Percentiles rank a stretch among this genome's conserved stretches.
phyloP scores from a whole-genome alignment of 257 asterid genomes.

The Echium plantagineum region DNA sequence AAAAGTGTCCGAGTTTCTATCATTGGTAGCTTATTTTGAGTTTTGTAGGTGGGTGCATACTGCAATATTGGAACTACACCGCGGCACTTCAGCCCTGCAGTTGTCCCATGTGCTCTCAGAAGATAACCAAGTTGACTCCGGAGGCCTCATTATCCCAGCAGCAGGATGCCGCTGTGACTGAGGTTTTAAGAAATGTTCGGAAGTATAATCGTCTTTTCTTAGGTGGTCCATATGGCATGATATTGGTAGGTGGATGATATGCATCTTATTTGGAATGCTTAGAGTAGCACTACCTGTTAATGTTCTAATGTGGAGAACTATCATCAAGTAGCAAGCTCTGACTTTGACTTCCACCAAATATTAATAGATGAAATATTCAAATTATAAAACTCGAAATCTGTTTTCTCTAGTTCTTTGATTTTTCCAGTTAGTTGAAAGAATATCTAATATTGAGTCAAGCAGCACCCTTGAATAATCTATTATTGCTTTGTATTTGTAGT shows the following conservation, averaged over 20 bases:
- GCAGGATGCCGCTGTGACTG: constrained; percentile 31
- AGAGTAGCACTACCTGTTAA: background rate
- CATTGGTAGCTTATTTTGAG: background rate
- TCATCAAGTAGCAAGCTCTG: background rate
- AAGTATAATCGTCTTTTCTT: constrained; percentile 59
- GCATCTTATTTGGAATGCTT: background rate
- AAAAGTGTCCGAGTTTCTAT: background rate
- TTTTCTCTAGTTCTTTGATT: too few relatives aligned
- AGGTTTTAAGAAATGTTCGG: constrained; percentile 36
- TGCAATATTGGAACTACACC: constrained; percentile 71
- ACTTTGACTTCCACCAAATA: background rate
- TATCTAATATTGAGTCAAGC: too few relatives aligned
- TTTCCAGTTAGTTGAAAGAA: too few relatives aligned
- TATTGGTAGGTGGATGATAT: constrained; percentile 34
- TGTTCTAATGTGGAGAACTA: too few relatives aligned
- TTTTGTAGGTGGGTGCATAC: constrained; percentile 55
- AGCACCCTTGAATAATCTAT: too few relatives aligned
- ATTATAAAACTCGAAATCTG: too few relatives aligned
- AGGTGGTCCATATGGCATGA: constrained; percentile 52
- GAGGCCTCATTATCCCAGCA: constrained; percentile 41
- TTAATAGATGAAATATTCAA: background rate
- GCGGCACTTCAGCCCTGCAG: constrained; percentile 60
- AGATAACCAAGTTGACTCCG: constrained; percentile 48
- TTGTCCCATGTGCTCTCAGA: constrained; percentile 76
- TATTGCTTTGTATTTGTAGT: too few relatives aligned